Percentiles rank a stretch among this genome's conserved stretches.
Conservation (phyloP, 2,329 filamentous ascomycete species). For the Penicillium paneum region DNA sequence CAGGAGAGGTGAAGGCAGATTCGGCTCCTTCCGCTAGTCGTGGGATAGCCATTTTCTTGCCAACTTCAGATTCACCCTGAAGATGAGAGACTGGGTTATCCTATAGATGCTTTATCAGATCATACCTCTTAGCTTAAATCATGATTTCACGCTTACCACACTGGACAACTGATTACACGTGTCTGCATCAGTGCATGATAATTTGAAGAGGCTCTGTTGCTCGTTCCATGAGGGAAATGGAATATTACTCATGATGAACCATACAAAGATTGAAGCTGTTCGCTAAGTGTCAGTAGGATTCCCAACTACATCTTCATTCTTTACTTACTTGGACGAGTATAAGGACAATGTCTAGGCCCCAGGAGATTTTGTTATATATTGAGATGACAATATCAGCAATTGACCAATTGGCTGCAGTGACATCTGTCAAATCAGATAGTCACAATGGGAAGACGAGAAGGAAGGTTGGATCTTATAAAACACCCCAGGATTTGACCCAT, state of each 20-base stretch:
- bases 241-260: constrained; percentile 29
- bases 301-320: not conserved
- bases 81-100: constrained; percentile 24
- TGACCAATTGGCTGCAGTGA: not conserved
- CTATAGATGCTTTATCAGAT: constrained; percentile 19
- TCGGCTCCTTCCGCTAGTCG: constrained; percentile 35
- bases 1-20: constrained; percentile 33
- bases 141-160: constrained; percentile 23
- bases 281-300: not conserved
- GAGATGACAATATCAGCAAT: not conserved
- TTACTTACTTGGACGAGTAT: not conserved
- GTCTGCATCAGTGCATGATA: constrained; percentile 33
- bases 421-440: not conserved
- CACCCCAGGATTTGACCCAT: constrained; percentile 9
- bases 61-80: constrained; percentile 24
- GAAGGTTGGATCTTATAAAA: constrained; percentile 14
- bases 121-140: not conserved
- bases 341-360: not conserved
- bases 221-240: constrained; percentile 31
- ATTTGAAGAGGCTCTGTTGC: constrained; percentile 31
- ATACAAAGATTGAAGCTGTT: not conserved
- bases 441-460: not conserved
- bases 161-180: constrained; percentile 29
- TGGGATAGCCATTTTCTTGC: constrained; percentile 38
- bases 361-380: not conserved